Base-by-base conservation (phyloP, 1,284 basidiomycete genomes). In the Anthracocystis walkeri region DNA sequence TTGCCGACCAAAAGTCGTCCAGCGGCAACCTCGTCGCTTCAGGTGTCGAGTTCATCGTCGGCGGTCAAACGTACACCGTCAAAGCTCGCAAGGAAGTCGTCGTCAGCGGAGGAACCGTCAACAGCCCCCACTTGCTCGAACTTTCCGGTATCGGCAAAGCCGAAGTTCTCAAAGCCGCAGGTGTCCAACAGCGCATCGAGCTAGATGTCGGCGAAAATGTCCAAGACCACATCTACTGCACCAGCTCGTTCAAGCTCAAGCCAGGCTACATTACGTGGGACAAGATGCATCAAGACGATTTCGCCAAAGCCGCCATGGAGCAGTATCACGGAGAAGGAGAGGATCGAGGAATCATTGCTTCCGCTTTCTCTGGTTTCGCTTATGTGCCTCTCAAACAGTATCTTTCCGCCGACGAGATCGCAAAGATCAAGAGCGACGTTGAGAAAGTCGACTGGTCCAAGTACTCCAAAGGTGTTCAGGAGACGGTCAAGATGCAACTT, bases 171-270 rank as follows among this genome's bases (percentile, higher is more conserved):
- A 58, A 69, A 31, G 52, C 64, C 8, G 68, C 68, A 3, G 77
- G 74, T 7, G 55, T 80, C 35, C 27, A 70, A 35, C 65, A 68
- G 48, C 55, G 54, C 6, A n/a, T 80, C 35, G 75, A 76, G 58
- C 62, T 87, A 12, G 84, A 85, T 3, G 88, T 89, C 5, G 89
- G 89, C 10, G 85, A 86, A 63, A 89, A 89, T 69, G 81, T 88
- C 0, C 88, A 88, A 59, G 89, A 89, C 50, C 88, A 89, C 65
- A 72, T 79, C 33, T 79, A 75, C 72, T 54, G 88, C 89, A 65
- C 68, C n/a, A 60, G 54, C 58, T 65, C 72, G 38, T 81, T 69
- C 75, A 80, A 80, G 58, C 67, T 81, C 33, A 75, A 77, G 33
- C 67, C 72, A 3, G 79, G 78, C 31, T 63, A 42, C 46, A 73